Percentiles rank a stretch among this genome's conserved stretches.
Evolutionary conservation across 306 rosid genomes (phyloP).

Genomic region (Glycine tomentella): DNA sequence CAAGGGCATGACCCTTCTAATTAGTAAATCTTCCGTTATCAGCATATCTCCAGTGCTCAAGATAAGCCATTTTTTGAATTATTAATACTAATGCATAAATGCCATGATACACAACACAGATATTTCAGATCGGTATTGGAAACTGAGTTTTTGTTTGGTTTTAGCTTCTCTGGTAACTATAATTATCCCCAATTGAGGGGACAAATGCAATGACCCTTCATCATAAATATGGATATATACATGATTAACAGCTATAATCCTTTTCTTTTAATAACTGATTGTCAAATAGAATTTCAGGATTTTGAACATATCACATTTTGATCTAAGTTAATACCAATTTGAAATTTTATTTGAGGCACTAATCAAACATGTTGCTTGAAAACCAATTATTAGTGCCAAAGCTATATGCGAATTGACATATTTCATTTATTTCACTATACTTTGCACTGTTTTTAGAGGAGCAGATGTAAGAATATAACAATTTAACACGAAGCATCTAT

Average conservation of each 20-base stretch:
- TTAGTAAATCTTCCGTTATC: not conserved
- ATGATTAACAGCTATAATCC: not conserved
- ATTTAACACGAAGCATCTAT: slow-evolving; percentile 12
- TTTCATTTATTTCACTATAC: not conserved
- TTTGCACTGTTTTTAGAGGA: not conserved
- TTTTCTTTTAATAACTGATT: not conserved
- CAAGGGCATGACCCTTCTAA: not conserved
- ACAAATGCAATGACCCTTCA: not conserved
- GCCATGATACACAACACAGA: not conserved
- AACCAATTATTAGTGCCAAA: not conserved
- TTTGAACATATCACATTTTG: not conserved
- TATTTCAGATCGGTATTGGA: not conserved
- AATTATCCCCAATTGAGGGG: not conserved
- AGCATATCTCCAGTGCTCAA: not conserved
- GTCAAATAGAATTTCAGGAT: not conserved
- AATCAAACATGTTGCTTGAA: not conserved
- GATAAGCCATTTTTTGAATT: not conserved
- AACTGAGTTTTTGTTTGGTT: not conserved
- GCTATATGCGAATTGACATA: not conserved
- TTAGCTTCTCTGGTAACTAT: not conserved
- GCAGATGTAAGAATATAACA: slow-evolving; percentile 19
- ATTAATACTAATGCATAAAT: not conserved
- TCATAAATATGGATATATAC: not conserved
- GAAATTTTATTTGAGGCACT: slow-evolving; percentile 1
- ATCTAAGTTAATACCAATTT: not conserved